These are phyloP conservation scores for Chaetoceros tenuissimus DNA, from an alignment of 108 stramenopile species.

Conservation along the genomic window DNA sequence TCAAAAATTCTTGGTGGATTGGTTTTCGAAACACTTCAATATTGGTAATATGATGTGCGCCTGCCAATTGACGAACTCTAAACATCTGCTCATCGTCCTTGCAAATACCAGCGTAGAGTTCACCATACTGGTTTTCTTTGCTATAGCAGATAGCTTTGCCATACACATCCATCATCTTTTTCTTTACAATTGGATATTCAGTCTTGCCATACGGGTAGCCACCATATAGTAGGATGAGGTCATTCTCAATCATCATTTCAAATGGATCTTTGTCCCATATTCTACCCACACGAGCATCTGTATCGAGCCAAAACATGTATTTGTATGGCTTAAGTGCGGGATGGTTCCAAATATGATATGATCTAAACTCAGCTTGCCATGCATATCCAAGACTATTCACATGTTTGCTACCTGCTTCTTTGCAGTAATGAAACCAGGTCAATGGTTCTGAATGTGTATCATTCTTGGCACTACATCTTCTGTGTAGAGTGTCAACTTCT, in stretches of 20 bases:
- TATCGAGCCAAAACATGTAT: slow-evolving; percentile 36
- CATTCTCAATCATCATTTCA: slow-evolving; percentile 15
- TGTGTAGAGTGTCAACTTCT: slow-evolving; percentile 1
- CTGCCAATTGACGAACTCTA: slow-evolving; percentile 35
- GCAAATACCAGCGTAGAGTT: too few species aligned
- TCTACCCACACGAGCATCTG: slow-evolving; percentile 23
- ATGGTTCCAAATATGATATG: slow-evolving; percentile 36
- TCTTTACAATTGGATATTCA: slow-evolving; percentile 2
- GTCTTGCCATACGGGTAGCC: slow-evolving; percentile 11
- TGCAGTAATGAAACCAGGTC: neutral
- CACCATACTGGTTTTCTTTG: too few species aligned
- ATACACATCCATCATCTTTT: neutral
- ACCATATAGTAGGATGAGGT: slow-evolving; percentile 21
- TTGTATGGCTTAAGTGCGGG: slow-evolving; percentile 25
- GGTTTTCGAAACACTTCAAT: slow-evolving; percentile 7
- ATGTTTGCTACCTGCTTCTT: neutral
- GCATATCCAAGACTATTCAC: slow-evolving; percentile 4
- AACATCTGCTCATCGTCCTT: too few species aligned
- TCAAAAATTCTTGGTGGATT: slow-evolving; percentile 15
- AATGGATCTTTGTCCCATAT: slow-evolving; percentile 29
- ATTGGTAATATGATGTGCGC: slow-evolving; percentile 35
- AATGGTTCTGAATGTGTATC: neutral
- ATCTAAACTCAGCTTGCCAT: slow-evolving; percentile 47
- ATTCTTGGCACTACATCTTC: slow-evolving; percentile 13
- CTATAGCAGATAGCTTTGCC: neutral